Percentiles rank a stretch among this genome's conserved stretches.
These are phyloP conservation scores for Rhamnella rubrinervis DNA, from an alignment of 331 rosid species.

Conservation along the genomic window DNA sequence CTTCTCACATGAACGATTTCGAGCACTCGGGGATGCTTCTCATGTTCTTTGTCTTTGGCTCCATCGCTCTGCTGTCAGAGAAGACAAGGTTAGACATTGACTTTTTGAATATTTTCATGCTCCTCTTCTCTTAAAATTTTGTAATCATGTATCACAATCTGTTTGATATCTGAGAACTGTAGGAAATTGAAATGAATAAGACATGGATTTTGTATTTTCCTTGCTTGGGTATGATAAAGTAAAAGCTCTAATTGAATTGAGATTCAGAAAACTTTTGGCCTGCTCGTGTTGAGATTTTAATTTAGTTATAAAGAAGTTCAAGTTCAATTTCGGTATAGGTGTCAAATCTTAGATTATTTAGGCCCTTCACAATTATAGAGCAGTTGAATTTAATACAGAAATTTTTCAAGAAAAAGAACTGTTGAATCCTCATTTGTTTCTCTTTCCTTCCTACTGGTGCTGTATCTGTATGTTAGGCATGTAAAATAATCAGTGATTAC, in stretches of 20 bases:
- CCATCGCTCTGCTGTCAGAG: constrained; percentile 57
- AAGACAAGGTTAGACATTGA: constrained; percentile 59
- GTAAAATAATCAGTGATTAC: too few relatives aligned
- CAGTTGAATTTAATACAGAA: too few relatives aligned
- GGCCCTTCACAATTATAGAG: too few relatives aligned
- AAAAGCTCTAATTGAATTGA: neutral
- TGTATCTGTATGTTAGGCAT: too few relatives aligned
- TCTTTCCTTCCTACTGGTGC: too few relatives aligned
- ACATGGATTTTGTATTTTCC: neutral
- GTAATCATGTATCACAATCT: neutral
- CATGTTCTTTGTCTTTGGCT: constrained; percentile 87
- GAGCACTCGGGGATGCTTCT: constrained; percentile 99
- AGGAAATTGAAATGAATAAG: neutral
- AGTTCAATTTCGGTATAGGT: too few relatives aligned
- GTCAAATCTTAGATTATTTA: too few relatives aligned
- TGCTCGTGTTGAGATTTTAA: too few relatives aligned
- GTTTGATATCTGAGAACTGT: neutral
- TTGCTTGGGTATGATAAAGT: neutral
- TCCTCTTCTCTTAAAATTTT: neutral
- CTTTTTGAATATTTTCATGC: neutral
- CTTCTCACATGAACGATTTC: constrained; percentile 87
- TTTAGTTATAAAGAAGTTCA: too few relatives aligned
- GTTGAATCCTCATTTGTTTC: too few relatives aligned
- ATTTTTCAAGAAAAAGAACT: too few relatives aligned
- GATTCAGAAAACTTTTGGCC: too few relatives aligned